Evolutionary conservation across 768 basidiomycete species (phyloP).

Genomic region (Pholiota microspora): DNA sequence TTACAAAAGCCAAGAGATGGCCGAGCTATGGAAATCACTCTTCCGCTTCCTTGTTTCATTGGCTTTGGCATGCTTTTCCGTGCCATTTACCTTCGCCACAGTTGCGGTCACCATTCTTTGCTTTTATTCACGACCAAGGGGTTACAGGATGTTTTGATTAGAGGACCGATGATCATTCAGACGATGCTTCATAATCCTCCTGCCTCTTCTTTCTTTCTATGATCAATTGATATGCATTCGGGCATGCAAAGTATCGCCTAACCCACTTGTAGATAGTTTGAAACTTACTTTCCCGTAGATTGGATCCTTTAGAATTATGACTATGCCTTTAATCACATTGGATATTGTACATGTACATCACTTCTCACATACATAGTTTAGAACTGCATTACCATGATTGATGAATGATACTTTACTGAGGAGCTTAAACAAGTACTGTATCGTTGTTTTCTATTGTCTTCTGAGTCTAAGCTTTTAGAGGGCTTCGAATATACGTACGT

Average conservation of each 20-base stretch:
- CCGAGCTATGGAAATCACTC: conserved; percentile 2
- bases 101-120: conserved; percentile 37
- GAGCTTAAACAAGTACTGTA: no score
- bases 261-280: neutral
- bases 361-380: neutral
- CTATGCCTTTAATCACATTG: neutral
- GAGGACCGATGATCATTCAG: conserved; percentile 4
- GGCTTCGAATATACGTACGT: no score
- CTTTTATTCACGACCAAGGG: conserved; percentile 37
- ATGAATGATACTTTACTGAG: no score
- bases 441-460: no score
- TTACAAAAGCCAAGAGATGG: conserved; percentile 6
- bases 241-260: neutral
- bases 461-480: no score
- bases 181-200: neutral
- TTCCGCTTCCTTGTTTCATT: conserved; percentile 23
- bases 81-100: conserved; percentile 35
- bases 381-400: neutral
- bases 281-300: neutral
- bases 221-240: neutral
- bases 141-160: conserved; percentile 32
- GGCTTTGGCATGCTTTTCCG: conserved; percentile 26
- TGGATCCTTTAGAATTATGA: neutral
- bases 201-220: neutral
- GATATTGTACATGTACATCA: no score